Conservation (phyloP, 495 filamentous ascomycete genomes). For the Penicillium paxilli region DNA sequence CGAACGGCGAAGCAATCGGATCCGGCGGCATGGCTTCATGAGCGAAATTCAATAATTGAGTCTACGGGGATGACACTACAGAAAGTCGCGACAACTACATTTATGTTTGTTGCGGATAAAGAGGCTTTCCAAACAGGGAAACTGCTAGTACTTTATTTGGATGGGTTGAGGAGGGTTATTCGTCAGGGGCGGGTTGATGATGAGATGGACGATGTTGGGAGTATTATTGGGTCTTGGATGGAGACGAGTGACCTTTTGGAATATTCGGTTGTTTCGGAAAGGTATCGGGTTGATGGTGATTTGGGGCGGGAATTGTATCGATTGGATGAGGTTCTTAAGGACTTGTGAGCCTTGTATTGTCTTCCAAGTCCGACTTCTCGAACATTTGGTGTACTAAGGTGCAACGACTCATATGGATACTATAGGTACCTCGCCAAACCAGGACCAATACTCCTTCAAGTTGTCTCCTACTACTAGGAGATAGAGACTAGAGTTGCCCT, state of each 20-base stretch:
- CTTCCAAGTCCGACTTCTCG: no score
- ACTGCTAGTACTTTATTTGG: conserved; percentile 7
- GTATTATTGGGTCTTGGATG: conserved; percentile 4
- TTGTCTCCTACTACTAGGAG: no score
- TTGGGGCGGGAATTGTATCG: conserved; percentile 7
- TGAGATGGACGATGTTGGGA: neutral
- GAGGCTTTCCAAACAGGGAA: conserved; percentile 6
- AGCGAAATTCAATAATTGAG: neutral
- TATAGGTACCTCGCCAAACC: no score
- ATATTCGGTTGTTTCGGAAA: conserved; percentile 2
- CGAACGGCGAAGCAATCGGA: neutral
- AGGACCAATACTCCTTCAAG: no score
- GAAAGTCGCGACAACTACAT: neutral
- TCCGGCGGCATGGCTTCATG: neutral
- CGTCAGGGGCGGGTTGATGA: conserved; percentile 7
- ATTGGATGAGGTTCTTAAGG: conserved; percentile 2
- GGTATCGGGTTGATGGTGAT: conserved; percentile 8
- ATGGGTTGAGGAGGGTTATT: conserved; percentile 5
- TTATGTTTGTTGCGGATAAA: conserved; percentile 6
- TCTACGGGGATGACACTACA: neutral
- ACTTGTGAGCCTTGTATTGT: no score
- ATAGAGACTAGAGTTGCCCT: no score
- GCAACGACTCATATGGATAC: no score
- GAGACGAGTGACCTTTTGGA: neutral
- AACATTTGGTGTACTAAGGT: no score